Evolutionary conservation across 2,329 filamentous ascomycete species (phyloP).

Genomic region (Colletotrichum truncatum): DNA sequence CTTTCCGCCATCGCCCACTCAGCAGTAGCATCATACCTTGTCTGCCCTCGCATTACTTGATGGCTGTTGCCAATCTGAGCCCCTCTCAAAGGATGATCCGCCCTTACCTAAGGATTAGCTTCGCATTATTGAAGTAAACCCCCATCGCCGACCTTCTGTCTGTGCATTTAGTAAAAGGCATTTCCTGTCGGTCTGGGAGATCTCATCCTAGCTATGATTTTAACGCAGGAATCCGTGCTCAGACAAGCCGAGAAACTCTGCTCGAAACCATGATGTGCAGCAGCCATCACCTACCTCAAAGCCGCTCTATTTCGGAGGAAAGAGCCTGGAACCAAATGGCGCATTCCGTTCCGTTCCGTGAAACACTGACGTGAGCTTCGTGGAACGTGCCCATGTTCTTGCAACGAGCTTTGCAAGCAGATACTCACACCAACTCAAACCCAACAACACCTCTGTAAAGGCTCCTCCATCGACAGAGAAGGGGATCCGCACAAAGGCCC

Average conservation of each 20-base stretch:
- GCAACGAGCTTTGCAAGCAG: no score
- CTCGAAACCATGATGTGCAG: not conserved
- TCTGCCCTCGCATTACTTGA: not conserved
- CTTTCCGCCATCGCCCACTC: no score
- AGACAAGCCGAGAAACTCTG: not conserved
- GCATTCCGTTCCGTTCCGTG: no score
- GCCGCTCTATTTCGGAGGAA: not conserved
- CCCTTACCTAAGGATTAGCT: not conserved
- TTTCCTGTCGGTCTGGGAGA: not conserved
- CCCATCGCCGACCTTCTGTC: not conserved
- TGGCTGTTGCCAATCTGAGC: not conserved
- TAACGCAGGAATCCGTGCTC: not conserved
- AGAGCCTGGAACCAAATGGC: not conserved
- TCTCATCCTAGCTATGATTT: not conserved
- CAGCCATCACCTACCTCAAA: not conserved
- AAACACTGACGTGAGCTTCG: no score
- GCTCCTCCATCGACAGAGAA: not conserved
- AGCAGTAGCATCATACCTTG: not conserved
- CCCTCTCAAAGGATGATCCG: not conserved
- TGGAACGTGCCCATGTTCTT: no score
- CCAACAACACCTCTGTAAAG: not conserved
- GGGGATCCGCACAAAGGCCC: not conserved
- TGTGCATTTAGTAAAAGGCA: not conserved
- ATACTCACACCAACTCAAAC: not conserved
- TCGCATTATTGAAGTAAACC: not conserved